phyloP scores from a whole-genome alignment of 23 red algal species.

The Gracilaria vermiculophylla region DNA sequence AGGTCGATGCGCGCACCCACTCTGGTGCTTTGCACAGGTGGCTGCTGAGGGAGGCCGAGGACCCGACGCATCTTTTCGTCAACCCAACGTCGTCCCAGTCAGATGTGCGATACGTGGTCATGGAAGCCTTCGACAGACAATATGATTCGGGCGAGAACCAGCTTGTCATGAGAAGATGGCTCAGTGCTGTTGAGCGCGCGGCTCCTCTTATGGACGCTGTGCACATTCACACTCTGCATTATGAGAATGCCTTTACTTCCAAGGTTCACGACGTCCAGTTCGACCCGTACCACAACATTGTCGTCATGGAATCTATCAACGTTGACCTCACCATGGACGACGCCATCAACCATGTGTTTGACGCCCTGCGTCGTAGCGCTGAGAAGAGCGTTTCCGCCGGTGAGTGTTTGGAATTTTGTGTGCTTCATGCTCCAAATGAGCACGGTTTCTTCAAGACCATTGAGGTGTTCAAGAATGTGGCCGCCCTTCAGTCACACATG shows the following conservation, averaged over 20 bases:
- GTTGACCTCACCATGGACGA: slow-evolving; percentile 9
- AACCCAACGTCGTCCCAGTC: not conserved
- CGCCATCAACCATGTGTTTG: slow-evolving; percentile 18
- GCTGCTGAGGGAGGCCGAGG: slow-evolving; percentile 37
- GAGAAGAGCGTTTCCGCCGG: slow-evolving; percentile 42
- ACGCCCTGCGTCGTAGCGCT: slow-evolving; percentile 17
- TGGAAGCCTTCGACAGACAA: slow-evolving; percentile 41
- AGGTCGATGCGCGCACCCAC: slow-evolving; percentile 30
- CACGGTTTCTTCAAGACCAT: slow-evolving; percentile 58
- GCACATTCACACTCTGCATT: slow-evolving; percentile 31
- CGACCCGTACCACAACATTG: slow-evolving; percentile 50
- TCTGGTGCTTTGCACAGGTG: slow-evolving; percentile 56
- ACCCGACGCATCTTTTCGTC: not conserved
- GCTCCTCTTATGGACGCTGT: slow-evolving; percentile 28
- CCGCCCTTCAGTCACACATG: slow-evolving; percentile 28
- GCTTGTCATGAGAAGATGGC: slow-evolving; percentile 45
- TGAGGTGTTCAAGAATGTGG: slow-evolving; percentile 46
- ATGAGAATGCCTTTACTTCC: slow-evolving; percentile 64
- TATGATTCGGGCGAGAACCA: not conserved
- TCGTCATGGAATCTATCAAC: slow-evolving; percentile 61
- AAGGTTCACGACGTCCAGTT: slow-evolving; percentile 50
- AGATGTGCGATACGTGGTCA: slow-evolving; percentile 45
- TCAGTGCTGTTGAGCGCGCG: slow-evolving; percentile 54
- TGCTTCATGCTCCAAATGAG: slow-evolving; percentile 30
- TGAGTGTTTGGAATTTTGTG: slow-evolving; percentile 64